Evolutionary conservation across 441 rosid species (phyloP).

Genomic region (Hura crepitans): DNA sequence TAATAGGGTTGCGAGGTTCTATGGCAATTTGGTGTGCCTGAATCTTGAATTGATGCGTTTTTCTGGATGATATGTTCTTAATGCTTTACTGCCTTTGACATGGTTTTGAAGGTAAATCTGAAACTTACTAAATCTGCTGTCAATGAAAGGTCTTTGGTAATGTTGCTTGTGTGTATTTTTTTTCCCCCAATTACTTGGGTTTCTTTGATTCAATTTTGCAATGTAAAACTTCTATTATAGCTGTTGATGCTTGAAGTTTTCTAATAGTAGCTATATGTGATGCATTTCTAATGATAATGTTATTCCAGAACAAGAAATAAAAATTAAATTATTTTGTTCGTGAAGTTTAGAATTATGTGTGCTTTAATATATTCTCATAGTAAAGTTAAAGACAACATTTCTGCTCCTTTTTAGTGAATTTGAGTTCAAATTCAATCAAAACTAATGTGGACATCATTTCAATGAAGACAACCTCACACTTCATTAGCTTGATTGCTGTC

Average conservation of each 20-base stretch:
- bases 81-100: background rate
- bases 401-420: background rate
- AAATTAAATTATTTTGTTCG: background rate
- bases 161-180: background rate
- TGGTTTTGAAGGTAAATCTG: background rate
- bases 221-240: too few relatives aligned
- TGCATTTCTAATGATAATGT: background rate
- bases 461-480: conserved; percentile 32
- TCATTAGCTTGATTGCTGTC: conserved; percentile 53
- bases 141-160: background rate
- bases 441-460: background rate
- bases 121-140: background rate
- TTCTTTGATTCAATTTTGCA: too few relatives aligned
- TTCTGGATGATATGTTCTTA: background rate
- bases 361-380: background rate
- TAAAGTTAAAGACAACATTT: background rate
- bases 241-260: background rate
- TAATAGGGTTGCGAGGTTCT: background rate
- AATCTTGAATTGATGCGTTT: background rate
- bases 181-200: too few relatives aligned
- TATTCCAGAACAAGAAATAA: background rate
- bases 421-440: background rate
- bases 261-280: background rate
- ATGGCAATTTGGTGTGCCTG: background rate
- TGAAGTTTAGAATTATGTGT: background rate